Base-by-base conservation (phyloP, 805 yeast species). In the Saturnispora gosingensis region DNA sequence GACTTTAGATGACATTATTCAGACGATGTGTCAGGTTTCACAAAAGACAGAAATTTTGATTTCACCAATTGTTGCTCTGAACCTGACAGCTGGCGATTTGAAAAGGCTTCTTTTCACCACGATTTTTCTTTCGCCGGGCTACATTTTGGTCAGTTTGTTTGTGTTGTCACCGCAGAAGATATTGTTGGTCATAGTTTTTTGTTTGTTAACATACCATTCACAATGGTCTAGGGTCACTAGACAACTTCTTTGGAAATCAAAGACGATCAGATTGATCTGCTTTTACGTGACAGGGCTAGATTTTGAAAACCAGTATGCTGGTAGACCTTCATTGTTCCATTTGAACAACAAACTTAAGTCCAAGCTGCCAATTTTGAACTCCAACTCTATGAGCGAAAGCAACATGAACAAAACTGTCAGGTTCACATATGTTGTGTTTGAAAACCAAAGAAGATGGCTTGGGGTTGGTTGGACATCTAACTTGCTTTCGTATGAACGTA, bases 391-490 rank as follows among this genome's bases (percentile, higher is more conserved):
- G 56, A 51, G 4, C 54, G 55, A 3, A 59, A 58, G 40, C 49
- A 49, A 22, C 61, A 63, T 2, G 11, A 53, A 46, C 43, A 53
- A 53, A 18, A 80, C 82, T 1, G 89, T 88, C 30, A 70, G 90
- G 51, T 93, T 90, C 67, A 90, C 97, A 4, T 91, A 88, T 67
- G 97, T 88, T 2, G 73, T 93, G 10, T 90, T 83, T 67, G 99
- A 91, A 66, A 91, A 91, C 66, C 98, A 91, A 71, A 81, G 99
- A 63, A 82, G 95, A 61, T 91, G 99, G 99, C 74, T 91, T 39
- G 98, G 97, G 13, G 87, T 91, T 59, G 99, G 99, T 11, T 91
- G 99, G 99, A 91, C 98, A 0, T 75, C 95, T 15, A 89, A 89
- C 62, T 74, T 93, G 64, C 74, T 93, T 55, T 83, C 95, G 47